Percentiles rank a stretch among this genome's conserved stretches.
phyloP scores from a whole-genome alignment of 2,329 filamentous ascomycete genomes.

The Reticulascus tulasneorum region DNA sequence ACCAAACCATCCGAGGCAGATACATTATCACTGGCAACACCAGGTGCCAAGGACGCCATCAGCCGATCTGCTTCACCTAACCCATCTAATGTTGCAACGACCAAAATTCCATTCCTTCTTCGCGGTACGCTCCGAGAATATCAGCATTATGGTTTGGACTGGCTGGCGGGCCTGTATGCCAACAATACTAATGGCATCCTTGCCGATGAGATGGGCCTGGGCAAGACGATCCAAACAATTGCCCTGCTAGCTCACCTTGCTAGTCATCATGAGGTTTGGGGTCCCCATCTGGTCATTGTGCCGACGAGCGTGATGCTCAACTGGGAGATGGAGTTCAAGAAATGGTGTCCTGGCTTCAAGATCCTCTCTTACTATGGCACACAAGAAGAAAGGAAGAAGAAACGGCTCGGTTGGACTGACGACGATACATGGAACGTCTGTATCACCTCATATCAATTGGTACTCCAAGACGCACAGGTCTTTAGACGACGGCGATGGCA shows the following conservation, averaged over 20 bases:
- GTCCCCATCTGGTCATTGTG: slow-evolving; percentile 91
- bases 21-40: slow-evolving; percentile 22
- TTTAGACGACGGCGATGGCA: slow-evolving; percentile 94
- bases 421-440: slow-evolving; percentile 95
- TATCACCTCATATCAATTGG: slow-evolving; percentile 96
- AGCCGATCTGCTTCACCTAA: slow-evolving; percentile 29
- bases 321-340: slow-evolving; percentile 99
- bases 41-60: slow-evolving; percentile 17
- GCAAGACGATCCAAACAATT: slow-evolving; percentile 98
- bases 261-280: slow-evolving; percentile 87
- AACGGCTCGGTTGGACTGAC: slow-evolving; percentile 89
- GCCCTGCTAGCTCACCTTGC: slow-evolving; percentile 89
- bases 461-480: slow-evolving; percentile 88
- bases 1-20: slow-evolving; percentile 49
- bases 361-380: slow-evolving; percentile 96
- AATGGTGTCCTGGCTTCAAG: slow-evolving; percentile 97
- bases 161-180: slow-evolving; percentile 88
- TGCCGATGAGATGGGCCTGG: slow-evolving; percentile 96
- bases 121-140: slow-evolving; percentile 91
- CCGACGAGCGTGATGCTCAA: slow-evolving; percentile 98
- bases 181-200: slow-evolving; percentile 94
- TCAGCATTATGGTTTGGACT: slow-evolving; percentile 94
- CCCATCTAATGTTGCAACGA: slow-evolving; percentile 44
- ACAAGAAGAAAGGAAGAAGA: slow-evolving; percentile 85
- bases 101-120: slow-evolving; percentile 74